Evolutionary conservation across 116 monocot genomes (phyloP).

Genomic region (Posidonia oceanica): DNA sequence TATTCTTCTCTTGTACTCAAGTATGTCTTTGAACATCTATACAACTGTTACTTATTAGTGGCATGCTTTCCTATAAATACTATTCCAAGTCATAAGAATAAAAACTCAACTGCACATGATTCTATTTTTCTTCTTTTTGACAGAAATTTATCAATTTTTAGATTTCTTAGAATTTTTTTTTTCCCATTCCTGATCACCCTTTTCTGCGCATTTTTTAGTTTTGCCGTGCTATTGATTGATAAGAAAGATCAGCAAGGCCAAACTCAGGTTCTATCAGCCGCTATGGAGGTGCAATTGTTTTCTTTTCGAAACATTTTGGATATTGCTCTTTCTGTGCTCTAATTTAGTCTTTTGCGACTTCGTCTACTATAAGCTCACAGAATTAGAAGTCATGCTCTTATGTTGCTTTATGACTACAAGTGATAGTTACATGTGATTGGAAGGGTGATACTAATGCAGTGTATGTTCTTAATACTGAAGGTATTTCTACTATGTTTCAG

Average conservation of each 20-base stretch:
- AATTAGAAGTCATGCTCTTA: too few species aligned
- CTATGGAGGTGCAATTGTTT: constrained; percentile 55
- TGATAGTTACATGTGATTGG: too few species aligned
- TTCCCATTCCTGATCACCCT: neutral
- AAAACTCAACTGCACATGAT: too few species aligned
- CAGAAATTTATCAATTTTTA: neutral
- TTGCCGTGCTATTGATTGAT: constrained; percentile 66
- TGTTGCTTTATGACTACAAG: too few species aligned
- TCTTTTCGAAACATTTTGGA: neutral
- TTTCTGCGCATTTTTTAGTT: constrained; percentile 29
- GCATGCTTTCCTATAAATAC: neutral
- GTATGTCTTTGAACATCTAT: constrained; percentile 29
- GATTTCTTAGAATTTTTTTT: too few species aligned
- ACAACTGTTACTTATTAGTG: neutral
- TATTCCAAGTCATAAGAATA: too few species aligned
- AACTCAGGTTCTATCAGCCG: constrained; percentile 81
- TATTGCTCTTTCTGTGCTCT: neutral
- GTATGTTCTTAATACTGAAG: neutral
- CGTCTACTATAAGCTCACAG: neutral
- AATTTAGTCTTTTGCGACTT: neutral
- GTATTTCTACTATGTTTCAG: constrained; percentile 22
- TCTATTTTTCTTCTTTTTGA: too few species aligned
- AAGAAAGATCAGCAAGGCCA: constrained; percentile 69
- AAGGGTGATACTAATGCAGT: neutral
- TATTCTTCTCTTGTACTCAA: constrained; percentile 82